phyloP scores from a whole-genome alignment of 345 rosid genomes.

The Eucalyptus cloeziana region DNA sequence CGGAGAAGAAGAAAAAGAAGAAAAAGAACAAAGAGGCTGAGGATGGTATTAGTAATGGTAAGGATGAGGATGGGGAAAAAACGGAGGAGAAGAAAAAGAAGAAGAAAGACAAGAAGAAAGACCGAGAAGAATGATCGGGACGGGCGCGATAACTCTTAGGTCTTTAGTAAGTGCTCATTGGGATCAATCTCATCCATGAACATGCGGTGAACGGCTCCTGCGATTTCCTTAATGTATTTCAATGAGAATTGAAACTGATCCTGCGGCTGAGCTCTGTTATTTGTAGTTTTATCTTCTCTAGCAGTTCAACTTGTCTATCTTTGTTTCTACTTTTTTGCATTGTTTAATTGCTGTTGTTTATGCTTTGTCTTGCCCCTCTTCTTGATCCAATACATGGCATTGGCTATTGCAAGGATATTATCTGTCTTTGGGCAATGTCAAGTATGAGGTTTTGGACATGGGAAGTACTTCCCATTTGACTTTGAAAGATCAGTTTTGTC shows the following conservation, averaged over 20 bases:
- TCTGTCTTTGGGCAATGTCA: background rate
- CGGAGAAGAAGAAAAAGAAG: constrained; percentile 65
- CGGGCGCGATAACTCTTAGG: background rate
- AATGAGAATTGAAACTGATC: background rate
- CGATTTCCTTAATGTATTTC: background rate
- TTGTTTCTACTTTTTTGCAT: background rate
- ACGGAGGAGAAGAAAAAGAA: constrained; percentile 70
- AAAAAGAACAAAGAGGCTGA: constrained; percentile 50
- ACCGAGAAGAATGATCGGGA: constrained; percentile 8
- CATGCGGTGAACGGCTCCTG: background rate
- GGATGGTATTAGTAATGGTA: constrained; percentile 14
- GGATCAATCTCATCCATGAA: background rate
- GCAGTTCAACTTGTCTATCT: background rate
- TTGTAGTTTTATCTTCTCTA: background rate
- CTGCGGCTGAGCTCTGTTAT: background rate
- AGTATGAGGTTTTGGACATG: background rate
- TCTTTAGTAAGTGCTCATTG: background rate
- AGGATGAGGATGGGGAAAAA: constrained; percentile 29
- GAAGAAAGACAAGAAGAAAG: constrained; percentile 54
- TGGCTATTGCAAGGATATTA: background rate
- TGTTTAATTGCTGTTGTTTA: background rate
- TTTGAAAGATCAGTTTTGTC: background rate
- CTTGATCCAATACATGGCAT: background rate
- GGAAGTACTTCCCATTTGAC: background rate
- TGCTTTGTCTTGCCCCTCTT: background rate